Evolutionary conservation across 495 filamentous ascomycete species (phyloP), one percentile per base, ranked within the genome.

Genomic region (Penicillium soppii): DNA sequence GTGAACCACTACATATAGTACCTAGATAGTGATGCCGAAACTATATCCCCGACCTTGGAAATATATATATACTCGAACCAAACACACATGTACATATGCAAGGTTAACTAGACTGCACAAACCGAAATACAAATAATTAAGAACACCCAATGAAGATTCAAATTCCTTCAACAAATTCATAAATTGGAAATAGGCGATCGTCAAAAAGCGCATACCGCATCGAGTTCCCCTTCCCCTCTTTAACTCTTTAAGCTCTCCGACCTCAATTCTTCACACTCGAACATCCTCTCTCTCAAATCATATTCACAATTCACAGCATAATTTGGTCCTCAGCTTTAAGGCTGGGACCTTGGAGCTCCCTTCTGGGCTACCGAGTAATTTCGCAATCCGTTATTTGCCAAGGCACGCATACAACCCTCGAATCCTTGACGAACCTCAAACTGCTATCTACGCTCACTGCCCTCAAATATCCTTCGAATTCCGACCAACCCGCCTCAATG

Each of bases 361-460:
- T 69, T 57, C 57, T 52, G 50, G 68, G 63, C 61, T 69, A 55
- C 55, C 57, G 50, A 53, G 48, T 48, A 46, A 47, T 59, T 56
- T 49, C 55, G 53, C 57, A 54, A 60, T 50, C 42, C 22, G 37
- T 39, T 47, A 17, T 40, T 47, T 47, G 25, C 50, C 49, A 52
- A 47, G 53, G 19, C 22, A 42, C 43, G 33, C 55, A 49, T 22
- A 49, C 48, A 17, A 25, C n/a, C 37, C 7, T 40, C 27, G 30
- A 29, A 46, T 16, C 21, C 13, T 23, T n/a, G n/a, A n/a, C n/a
- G 36, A 25, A 42, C 26, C 2, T 19, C 7, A 2, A 20, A 15
- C 15, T 20, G 29, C 16, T 20, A 16, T 42, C n/a, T 49, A 36
- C 25, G n/a, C 33, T 26, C 15, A 21, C 13, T 33, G 6, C 30